Base-by-base conservation (phyloP, 2,329 filamentous ascomycete species). In the Fusarium marasasianum region DNA sequence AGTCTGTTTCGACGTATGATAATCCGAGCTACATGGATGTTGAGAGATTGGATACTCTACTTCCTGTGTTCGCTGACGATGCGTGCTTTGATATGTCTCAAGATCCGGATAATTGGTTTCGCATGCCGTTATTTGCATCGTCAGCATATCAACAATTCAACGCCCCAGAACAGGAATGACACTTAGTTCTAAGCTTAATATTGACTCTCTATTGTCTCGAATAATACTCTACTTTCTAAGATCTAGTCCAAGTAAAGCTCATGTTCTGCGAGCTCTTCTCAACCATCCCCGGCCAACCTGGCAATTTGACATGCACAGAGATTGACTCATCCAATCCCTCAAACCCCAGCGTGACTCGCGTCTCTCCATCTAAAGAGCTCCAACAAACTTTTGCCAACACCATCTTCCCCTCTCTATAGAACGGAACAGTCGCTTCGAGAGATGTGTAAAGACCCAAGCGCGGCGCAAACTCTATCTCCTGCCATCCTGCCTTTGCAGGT, bases 121-220 rank as follows among this genome's bases (percentile, higher is more conserved):
- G 50, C 22, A 33, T 54, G 40, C 50, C 50, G 6, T 44, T 62
- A 24, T 62, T 62, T 57, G 58, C 50, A 0, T 35, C 50, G 0
- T 62, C 58, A 3, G 58, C 50, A 44, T 62, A 57, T 15, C 50
- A 62, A 10, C 53, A 43, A 8, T 57, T 62, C 3, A 57, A 35
- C 14, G 31, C 22, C 3, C 9, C 31, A n/a, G 37, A 41, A 11
- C 14, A 33, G 48, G 48, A 43, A 11, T 61, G 13, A 55, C 5
- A 8, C 6, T 35, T 3, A n/a, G 10, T 24, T 8, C n/a, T 18
- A 13, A 9, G 0, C 6, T 10, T 8, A 0, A 35, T 20, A 24
- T 20, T 20, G 1, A 24, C 13, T 41, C 5, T 43, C 2, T n/a
- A 12, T 24, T 5, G 2, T 3, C 2, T n/a, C 12, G 2, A 9